phyloP scores from a whole-genome alignment of 1,284 basidiomycete genomes.

The Chondrostereum purpureum region DNA sequence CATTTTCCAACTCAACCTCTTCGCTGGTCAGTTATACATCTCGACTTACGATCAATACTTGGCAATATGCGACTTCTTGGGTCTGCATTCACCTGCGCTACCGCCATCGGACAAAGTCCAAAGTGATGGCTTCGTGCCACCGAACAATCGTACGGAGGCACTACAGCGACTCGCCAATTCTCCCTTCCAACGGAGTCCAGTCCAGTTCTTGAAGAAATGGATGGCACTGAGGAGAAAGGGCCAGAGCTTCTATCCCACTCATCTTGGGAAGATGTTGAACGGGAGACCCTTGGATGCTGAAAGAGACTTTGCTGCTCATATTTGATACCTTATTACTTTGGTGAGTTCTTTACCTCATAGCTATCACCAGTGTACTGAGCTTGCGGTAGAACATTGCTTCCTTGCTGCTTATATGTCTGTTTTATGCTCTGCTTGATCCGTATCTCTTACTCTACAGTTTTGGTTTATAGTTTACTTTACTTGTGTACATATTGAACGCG shows the following conservation, averaged over 20 bases:
- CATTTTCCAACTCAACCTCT: constrained; percentile 33
- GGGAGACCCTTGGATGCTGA: constrained; percentile 13
- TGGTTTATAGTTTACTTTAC: no score
- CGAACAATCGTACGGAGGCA: background rate
- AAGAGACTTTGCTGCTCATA: constrained; percentile 13
- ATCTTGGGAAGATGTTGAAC: constrained; percentile 18
- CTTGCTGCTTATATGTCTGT: background rate
- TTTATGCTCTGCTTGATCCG: background rate
- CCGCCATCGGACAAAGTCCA: background rate
- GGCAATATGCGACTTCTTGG: constrained; percentile 29
- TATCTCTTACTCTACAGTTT: background rate
- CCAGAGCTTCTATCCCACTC: constrained; percentile 16
- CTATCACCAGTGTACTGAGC: no score
- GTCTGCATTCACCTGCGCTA: constrained; percentile 20
- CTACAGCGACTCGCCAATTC: background rate
- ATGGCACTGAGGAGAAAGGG: constrained; percentile 18
- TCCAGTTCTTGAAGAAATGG: constrained; percentile 15
- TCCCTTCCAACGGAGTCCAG: constrained; percentile 15
- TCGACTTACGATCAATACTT: constrained; percentile 25
- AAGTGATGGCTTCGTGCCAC: constrained; percentile 5
- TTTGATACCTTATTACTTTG: background rate
- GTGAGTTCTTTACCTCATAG: no score
- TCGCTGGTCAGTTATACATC: constrained; percentile 38
- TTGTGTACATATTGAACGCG: background rate
- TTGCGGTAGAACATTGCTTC: no score